Percentiles rank a stretch among this genome's conserved stretches.
phyloP scores from a whole-genome alignment of 139 green algal genomes.

The Chlorella sp. region DNA sequence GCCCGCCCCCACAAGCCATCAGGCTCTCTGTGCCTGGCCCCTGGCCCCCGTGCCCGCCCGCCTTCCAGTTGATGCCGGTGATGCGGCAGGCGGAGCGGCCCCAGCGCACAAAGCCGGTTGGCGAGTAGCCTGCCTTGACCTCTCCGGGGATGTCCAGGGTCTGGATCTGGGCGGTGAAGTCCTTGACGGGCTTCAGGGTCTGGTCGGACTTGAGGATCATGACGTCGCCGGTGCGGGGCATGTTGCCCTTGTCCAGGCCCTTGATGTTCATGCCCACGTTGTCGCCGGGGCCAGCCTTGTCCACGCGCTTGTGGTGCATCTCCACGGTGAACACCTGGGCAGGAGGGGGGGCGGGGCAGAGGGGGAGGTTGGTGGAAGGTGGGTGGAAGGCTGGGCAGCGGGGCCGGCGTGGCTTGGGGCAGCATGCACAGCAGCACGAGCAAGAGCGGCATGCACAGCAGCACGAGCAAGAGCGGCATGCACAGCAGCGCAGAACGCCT shows the following conservation, averaged over 20 bases:
- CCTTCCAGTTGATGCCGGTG: constrained; percentile 89
- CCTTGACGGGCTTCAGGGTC: constrained; percentile 76
- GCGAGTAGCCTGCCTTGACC: constrained; percentile 92
- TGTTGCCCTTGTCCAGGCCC: constrained; percentile 93
- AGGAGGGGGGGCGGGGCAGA: background rate
- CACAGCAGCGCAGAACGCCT: background rate
- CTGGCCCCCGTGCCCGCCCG: constrained; percentile 27
- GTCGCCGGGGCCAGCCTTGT: constrained; percentile 93
- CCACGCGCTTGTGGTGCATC: constrained; percentile 99
- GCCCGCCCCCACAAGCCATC: too few species aligned
- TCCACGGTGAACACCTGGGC: constrained; percentile 94
- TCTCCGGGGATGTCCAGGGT: constrained; percentile 93
- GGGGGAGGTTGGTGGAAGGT: background rate
- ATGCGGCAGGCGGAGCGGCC: constrained; percentile 89
- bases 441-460: background rate
- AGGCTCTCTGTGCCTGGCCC: too few species aligned
- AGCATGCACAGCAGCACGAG: background rate
- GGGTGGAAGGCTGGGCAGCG: background rate
- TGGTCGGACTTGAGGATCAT: constrained; percentile 94
- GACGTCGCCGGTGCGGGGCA: constrained; percentile 90
- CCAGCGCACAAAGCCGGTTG: constrained; percentile 93
- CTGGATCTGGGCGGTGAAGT: constrained; percentile 94
- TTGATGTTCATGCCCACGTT: constrained; percentile 99
- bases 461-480: too few species aligned
- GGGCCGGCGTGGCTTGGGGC: background rate